Base-by-base conservation (phyloP, 2,329 filamentous ascomycete genomes). In the Aphanoascus verrucosus region DNA sequence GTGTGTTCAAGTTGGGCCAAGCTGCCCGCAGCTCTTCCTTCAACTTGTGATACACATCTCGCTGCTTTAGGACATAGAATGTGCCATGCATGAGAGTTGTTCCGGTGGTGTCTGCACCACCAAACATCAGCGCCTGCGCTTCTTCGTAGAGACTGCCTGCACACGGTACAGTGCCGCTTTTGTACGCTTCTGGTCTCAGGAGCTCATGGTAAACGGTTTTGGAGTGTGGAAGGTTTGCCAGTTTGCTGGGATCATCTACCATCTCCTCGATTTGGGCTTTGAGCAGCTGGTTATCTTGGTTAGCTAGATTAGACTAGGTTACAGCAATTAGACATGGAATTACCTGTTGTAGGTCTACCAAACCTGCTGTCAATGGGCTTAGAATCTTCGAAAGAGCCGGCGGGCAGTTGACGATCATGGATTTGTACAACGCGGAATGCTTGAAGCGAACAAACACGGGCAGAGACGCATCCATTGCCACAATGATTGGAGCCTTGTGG, bases 81-180 rank as follows among this genome's bases (percentile, higher is more conserved):
- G 65, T 64, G 0, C 72, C 73, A 7, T 71, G 58, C 63, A 69
- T 70, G 6, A 73, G 57, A 1, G 72, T 65, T 40, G 69, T 71
- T 0, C 67, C 73, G 5, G 69, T 67, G 0, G 74, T 76, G 53
- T 76, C 72, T 11, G 66, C 66, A 12, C 74, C 75, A 6, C 67
- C 74, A 57, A 75, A 75, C 57, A 77, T 64, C 48, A 77, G 63
- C 0, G 70, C 68, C 58, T 71, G 68, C 1, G 67, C 68, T 62
- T 77, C 74, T 15, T 76, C 71, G 43, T 69, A 71, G 2, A 76
- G 58, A 60, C 50, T 66, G 59, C 35, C 62, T 5, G 62, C 49
- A 2, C 60, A 62, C 4, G 69, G 67, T 0, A 68, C 60, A 0
- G 56, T 64, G 23, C 65, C 63, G 50, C 61, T 61, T n/a, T 63